Evolutionary conservation across 139 green algal genomes (phyloP), one percentile per base, ranked within the genome.

Genomic region (Tetraselmis chui): DNA sequence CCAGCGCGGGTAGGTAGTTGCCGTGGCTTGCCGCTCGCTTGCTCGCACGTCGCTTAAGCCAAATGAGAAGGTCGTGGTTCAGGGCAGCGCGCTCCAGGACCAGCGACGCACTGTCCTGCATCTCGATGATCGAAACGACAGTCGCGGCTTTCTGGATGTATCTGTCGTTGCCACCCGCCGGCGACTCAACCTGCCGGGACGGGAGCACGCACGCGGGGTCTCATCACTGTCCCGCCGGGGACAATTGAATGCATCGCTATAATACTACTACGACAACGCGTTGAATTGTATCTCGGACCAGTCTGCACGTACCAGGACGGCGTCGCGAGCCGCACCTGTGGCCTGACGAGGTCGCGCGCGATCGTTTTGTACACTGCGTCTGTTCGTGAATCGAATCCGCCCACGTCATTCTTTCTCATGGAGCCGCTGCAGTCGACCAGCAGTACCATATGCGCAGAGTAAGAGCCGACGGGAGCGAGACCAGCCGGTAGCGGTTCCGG

Each of bases 401-500:
- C 80, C 26, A 89, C 81, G 67, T 89, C 86, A 5, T 30, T 45
- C 76, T 83, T 89, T 31, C 83, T 77, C 86, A 89, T 89, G 28
- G 84, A 88, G 2, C 81, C 86, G 59, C 80, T 87, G 31, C 45
- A 2, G 31, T 89, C 86, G 1, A 89, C 84, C 18, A 89, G 76
- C 28, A 86, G 31, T 24, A 89, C 79, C 76, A 86, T 81, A 31
- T 89, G 86, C 1, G 83, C 76, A 1, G 11, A 27, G 1, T 30
- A 45, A 0, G 1, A 11, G n/a, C 31, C n/a, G 22, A n/a, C 30
- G 2, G 24, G 27, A 1, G 32, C 29, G 0, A 31, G n/a, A 32
- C 1, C 45, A 30, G 30, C 30, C 0, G 31, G 59, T 1, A 59
- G 5, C 1, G 79, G 67, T 27, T 59, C 11, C 5, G 45, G 11